Evolutionary conservation across 2,329 filamentous ascomycete species (phyloP), one percentile per base, ranked within the genome.

Genomic region (Hirsutella minnesotensis): DNA sequence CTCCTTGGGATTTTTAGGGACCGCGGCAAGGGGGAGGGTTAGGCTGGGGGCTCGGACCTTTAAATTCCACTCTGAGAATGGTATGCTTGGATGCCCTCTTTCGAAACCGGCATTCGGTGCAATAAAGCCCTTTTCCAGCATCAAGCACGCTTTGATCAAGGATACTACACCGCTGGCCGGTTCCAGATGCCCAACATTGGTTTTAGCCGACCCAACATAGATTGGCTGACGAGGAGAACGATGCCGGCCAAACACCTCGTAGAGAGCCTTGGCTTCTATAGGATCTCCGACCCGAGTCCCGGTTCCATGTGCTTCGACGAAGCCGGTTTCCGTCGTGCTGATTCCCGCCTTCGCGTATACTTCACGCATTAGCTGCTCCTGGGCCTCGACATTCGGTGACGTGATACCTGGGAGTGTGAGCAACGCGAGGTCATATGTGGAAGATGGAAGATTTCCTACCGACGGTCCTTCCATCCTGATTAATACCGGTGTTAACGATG

Each of bases 261-360:
- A 54, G 29, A 77, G 64, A 4, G 69, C 72, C 9, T 56, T 59
- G 1, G 69, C 68, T 47, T 79, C 75, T n/a, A 70, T 66, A 0
- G 73, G 72, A 46, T 79, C 75, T 3, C 75, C 75, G 1, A 68
- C 67, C 29, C 61, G 61, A n/a, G 75, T 79, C 7, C 73, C 74
- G 0, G 74, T 77, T 16, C 73, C 73, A 51, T 79, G 75, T 4
- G 69, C 69, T 49, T 79, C 73, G 30, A 66, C 51, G 39, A 56
- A 66, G 5, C 53, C 55, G 18, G 51, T 54, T 5, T 62, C 58
- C 1, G 42, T 42, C 9, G 54, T 55, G 18, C 51, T 46, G 13
- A 65, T 47, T 9, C 53, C 51, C 2, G 52, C 54, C 4, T 48
- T 46, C 0, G 45, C 31, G 46, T 70, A 70, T 1, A 59, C 57